phyloP scores from a whole-genome alignment of 257 asterid species.

The Jacaranda mimosifolia region DNA sequence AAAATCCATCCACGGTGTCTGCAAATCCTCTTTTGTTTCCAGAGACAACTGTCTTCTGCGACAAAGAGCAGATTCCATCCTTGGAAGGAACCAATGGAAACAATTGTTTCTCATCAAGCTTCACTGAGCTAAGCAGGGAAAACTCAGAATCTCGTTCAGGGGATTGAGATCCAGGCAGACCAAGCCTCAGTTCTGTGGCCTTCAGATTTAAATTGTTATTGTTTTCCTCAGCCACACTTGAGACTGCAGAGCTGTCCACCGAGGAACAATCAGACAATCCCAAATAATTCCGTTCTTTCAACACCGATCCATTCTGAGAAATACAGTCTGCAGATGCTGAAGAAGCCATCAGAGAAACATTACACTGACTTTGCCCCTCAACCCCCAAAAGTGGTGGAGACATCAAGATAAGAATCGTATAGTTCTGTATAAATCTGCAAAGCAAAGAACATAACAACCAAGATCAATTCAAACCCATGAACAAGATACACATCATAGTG shows the following conservation, averaged over 20 bases:
- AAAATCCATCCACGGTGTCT: slow-evolving; percentile 66
- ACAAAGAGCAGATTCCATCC: slow-evolving; percentile 59
- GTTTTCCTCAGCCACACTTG: slow-evolving; percentile 45
- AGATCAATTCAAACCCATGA: neutral
- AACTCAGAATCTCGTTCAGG: slow-evolving; percentile 65
- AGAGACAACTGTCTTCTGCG: slow-evolving; percentile 62
- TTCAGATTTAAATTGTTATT: slow-evolving; percentile 67
- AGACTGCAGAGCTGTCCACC: slow-evolving; percentile 62
- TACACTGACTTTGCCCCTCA: slow-evolving; percentile 58
- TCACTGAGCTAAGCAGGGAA: slow-evolving; percentile 42
- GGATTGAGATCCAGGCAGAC: slow-evolving; percentile 93
- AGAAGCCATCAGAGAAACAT: slow-evolving; percentile 59
- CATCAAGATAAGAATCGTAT: slow-evolving; percentile 45
- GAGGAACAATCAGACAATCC: slow-evolving; percentile 81
- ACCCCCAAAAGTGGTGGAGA: slow-evolving; percentile 57
- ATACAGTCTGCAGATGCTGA: slow-evolving; percentile 57
- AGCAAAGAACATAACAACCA: neutral
- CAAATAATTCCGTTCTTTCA: slow-evolving; percentile 77
- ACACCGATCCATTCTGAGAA: slow-evolving; percentile 44
- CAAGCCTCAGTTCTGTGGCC: slow-evolving; percentile 88
- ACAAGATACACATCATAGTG: neutral
- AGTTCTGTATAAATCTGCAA: slow-evolving; percentile 34
- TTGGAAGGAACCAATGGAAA: slow-evolving; percentile 75
- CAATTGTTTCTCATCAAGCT: slow-evolving; percentile 71
- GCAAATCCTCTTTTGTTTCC: slow-evolving; percentile 84